Conservation (phyloP, 305 asterid species). For the Rubia tinctorum region DNA sequence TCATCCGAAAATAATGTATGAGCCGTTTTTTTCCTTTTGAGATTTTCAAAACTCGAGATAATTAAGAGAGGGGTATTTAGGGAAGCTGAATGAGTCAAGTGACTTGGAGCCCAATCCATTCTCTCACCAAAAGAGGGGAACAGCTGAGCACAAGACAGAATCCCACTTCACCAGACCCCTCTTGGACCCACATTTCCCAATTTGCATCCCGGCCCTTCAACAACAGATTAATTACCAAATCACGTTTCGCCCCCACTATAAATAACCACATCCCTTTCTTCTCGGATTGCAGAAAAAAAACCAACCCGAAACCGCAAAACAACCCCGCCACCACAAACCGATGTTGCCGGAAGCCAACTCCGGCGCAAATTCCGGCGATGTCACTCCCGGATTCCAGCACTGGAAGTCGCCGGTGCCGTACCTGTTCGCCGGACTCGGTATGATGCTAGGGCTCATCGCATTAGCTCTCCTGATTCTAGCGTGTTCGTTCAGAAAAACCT, state of each 20-base stretch:
- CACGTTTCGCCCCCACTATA: conserved; percentile 3
- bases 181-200: conserved; percentile 13
- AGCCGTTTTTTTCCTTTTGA: not conserved
- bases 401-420: conserved; percentile 58
- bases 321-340: no score
- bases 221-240: not conserved
- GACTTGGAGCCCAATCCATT: conserved; percentile 28
- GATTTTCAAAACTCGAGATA: not conserved
- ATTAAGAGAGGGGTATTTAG: not conserved
- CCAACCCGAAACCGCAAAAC: not conserved
- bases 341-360: conserved; percentile 25
- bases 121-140: conserved; percentile 18
- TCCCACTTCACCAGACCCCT: not conserved
- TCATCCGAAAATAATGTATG: no score
- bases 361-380: conserved; percentile 19
- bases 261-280: not conserved
- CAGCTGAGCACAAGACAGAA: conserved; percentile 17
- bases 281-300: not conserved
- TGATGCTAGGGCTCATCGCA: conserved; percentile 44
- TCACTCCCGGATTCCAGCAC: conserved; percentile 18
- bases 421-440: conserved; percentile 47
- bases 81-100: conserved; percentile 8
- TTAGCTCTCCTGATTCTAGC: conserved; percentile 47
- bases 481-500: conserved; percentile 32
- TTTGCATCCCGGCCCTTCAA: not conserved